Base-by-base conservation (phyloP, 2,329 filamentous ascomycete genomes). In the Pseudogymnoascus sp. region DNA sequence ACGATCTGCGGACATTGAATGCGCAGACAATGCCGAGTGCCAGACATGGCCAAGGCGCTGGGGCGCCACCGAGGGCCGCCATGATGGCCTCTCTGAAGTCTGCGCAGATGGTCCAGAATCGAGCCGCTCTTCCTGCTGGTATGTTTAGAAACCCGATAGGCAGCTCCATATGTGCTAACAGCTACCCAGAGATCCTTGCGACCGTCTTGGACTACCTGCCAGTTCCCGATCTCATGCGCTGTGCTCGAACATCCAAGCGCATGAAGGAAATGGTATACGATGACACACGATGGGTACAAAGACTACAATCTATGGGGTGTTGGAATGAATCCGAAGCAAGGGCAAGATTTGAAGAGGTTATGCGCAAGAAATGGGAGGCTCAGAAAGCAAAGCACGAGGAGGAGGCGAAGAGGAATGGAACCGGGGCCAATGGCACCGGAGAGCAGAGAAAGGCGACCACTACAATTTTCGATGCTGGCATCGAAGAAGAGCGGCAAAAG, bases 261-360 rank as follows among this genome's bases (percentile, higher is more conserved):
- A 85, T 97, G 82, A 88, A 89, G 73, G 95, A 99, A 77, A 99
- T 99, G 93, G 93, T 97, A 2, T 99, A 97, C 76, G 95, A 99
- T 74, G 95, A 99, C 75, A 91, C 92, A 60, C 84, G 93, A 78
- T 99, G 95, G 95, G 89, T 97, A 40, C 86, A 90, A 67, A 84
- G 90, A 67, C 77, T 99, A 62, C 89, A 89, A 73, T 86, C 83
- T 64, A 96, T 99, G 86, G 90, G 88, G 1, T 89, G 90, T 68
- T 99, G 95, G 95, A 88, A 96, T 72, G 95, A 99, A 73, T 75
- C 79, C 3, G 93, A 96, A 73, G 95, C 95, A 4, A 83, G 93
- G 65, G 86, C 84, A 68, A 80, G 90, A 62, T 90, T 91, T 61
- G 93, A 97, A 66, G 87, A 93, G 24, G 82, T 83, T 6, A 81